These are phyloP conservation scores for Fraxinus sp. DNA, from an alignment of 305 asterid genomes.

Conservation along the genomic window DNA sequence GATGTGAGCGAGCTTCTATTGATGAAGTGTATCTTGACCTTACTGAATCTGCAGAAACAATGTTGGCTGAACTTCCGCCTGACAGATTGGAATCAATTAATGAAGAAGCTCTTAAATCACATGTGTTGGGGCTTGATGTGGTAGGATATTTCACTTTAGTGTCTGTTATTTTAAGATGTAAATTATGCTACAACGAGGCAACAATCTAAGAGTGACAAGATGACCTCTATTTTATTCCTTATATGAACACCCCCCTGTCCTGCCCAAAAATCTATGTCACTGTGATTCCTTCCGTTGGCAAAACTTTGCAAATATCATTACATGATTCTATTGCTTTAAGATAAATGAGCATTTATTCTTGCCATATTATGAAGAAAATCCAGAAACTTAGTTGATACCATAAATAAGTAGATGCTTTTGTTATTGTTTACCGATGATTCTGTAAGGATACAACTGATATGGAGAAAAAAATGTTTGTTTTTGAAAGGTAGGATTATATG, in stretches of 20 bases:
- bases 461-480: conserved; percentile 1
- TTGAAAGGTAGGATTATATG: neutral
- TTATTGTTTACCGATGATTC: neutral
- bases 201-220: neutral
- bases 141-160: conserved; percentile 32
- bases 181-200: conserved; percentile 9
- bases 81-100: conserved; percentile 46
- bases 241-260: neutral
- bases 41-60: conserved; percentile 77
- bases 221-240: neutral
- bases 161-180: conserved; percentile 3
- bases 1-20: conserved; percentile 96
- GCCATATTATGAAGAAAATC: neutral
- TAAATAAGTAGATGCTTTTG: neutral
- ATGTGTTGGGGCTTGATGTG: conserved; percentile 73
- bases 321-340: neutral
- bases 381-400: neutral
- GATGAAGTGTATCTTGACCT: conserved; percentile 98
- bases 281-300: neutral
- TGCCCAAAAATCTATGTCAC: neutral
- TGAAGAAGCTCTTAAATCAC: conserved; percentile 79
- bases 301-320: neutral
- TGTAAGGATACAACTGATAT: neutral
- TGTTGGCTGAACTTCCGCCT: conserved; percentile 65
- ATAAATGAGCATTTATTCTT: neutral